phyloP scores from a whole-genome alignment of 345 rosid species.

The Citrus australasica region DNA sequence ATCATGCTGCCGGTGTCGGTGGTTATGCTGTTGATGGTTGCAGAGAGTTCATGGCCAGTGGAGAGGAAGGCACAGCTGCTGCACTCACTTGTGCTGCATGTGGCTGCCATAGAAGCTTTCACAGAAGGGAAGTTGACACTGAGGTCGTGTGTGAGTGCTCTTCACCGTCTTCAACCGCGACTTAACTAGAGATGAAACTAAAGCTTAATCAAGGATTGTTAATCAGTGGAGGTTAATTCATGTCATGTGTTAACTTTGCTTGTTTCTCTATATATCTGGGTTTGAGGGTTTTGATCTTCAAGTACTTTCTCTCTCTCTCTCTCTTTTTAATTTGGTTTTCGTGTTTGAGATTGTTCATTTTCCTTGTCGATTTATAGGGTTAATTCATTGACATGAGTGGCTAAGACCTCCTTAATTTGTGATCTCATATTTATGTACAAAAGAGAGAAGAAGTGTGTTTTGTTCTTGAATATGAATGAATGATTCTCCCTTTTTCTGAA shows the following conservation, averaged over 20 bases:
- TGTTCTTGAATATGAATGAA: slow-evolving; percentile 8
- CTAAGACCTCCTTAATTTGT: not conserved
- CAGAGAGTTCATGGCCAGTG: slow-evolving; percentile 80
- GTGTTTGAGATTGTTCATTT: not conserved
- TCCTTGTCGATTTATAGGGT: not conserved
- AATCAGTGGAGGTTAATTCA: not conserved
- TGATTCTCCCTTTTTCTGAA: not conserved
- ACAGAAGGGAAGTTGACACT: slow-evolving; percentile 58
- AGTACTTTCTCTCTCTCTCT: not conserved
- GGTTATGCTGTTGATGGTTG: slow-evolving; percentile 80
- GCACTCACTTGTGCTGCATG: slow-evolving; percentile 76
- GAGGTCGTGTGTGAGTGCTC: slow-evolving; percentile 60
- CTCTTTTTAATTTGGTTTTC: not conserved
- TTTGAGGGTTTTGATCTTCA: not conserved
- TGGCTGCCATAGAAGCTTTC: slow-evolving; percentile 74
- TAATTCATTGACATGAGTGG: not conserved
- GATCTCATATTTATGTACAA: slow-evolving; percentile 6
- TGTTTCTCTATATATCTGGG: not conserved
- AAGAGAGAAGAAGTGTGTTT: slow-evolving; percentile 8
- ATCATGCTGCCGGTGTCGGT: slow-evolving; percentile 67
- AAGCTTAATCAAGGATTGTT: not conserved
- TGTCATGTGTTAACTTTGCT: slow-evolving; percentile 3
- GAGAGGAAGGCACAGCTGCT: slow-evolving; percentile 42
- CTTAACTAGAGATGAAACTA: not conserved
- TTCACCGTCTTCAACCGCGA: slow-evolving; percentile 38